Evolutionary conservation across 1,139 yeast species (phyloP).

Genomic region (Candida buenavistaensis): DNA sequence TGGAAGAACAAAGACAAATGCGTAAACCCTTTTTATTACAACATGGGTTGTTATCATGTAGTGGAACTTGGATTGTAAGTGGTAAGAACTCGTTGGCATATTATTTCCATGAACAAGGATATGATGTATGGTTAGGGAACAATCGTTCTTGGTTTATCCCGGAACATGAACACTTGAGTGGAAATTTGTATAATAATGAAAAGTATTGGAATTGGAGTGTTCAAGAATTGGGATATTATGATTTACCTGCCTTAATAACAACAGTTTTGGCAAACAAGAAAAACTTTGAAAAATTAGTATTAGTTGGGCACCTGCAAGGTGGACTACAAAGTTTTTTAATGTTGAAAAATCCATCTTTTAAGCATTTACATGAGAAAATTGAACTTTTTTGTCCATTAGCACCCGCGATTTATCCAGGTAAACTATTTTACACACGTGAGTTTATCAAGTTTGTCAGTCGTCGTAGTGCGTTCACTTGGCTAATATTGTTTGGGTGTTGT

Average conservation of each 20-base stretch:
- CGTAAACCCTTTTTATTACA: constrained; percentile 67
- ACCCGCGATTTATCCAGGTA: constrained; percentile 90
- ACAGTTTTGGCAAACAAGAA: constrained; percentile 50
- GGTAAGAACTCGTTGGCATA: constrained; percentile 78
- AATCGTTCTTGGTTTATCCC: constrained; percentile 85
- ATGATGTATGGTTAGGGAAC: constrained; percentile 93
- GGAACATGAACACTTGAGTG: constrained; percentile 45
- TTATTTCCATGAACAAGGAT: constrained; percentile 59
- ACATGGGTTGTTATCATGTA: constrained; percentile 86
- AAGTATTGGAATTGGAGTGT: constrained; percentile 85
- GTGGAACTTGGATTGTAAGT: constrained; percentile 79
- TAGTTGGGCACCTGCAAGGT: constrained; percentile 91
- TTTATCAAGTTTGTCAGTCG: constrained; percentile 59
- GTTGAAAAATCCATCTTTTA: constrained; percentile 38
- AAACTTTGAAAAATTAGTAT: constrained; percentile 49
- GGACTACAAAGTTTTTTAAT: constrained; percentile 79
- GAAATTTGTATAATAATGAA: constrained; percentile 48
- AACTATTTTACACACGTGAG: constrained; percentile 54
- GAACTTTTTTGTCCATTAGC: constrained; percentile 75
- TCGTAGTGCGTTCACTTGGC: constrained; percentile 36
- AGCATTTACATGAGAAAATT: constrained; percentile 44
- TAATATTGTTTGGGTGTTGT: constrained; percentile 57
- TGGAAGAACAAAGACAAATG: constrained; percentile 24
- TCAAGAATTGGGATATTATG: constrained; percentile 72
- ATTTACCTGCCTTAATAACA: constrained; percentile 71